phyloP scores from a whole-genome alignment of 805 yeast species.

The Candida gorgasii region DNA sequence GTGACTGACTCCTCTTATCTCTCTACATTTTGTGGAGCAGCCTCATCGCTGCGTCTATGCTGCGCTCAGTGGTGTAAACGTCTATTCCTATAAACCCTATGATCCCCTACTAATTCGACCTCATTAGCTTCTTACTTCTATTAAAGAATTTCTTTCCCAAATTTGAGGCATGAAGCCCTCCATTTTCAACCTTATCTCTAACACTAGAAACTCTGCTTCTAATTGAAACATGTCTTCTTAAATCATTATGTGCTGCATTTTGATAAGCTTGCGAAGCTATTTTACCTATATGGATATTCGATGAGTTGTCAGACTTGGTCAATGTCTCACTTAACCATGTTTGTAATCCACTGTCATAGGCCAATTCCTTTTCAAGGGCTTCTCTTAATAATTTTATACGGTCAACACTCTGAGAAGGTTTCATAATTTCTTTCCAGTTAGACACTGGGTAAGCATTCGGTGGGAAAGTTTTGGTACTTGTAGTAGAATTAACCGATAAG shows the following conservation, averaged over 20 bases:
- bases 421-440: conserved; percentile 44
- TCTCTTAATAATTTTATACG: conserved; percentile 43
- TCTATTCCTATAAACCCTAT: not conserved
- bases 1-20: no score
- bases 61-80: no score
- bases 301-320: conserved; percentile 33
- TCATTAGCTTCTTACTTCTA: conserved; percentile 53
- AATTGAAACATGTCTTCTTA: conserved; percentile 50
- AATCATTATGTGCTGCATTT: conserved; percentile 58
- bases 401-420: conserved; percentile 40
- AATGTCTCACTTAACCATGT: conserved; percentile 54
- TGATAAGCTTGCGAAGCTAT: conserved; percentile 67
- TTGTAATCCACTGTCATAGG: conserved; percentile 57
- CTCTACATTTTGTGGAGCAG: not conserved
- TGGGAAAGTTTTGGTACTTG: conserved; percentile 12
- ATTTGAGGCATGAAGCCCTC: conserved; percentile 51
- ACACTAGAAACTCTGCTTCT: conserved; percentile 51
- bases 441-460: conserved; percentile 33
- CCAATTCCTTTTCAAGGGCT: conserved; percentile 43
- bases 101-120: conserved; percentile 5
- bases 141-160: conserved; percentile 56
- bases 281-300: conserved; percentile 47
- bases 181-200: conserved; percentile 48
- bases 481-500: conserved; percentile 11
- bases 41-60: no score